phyloP scores from a whole-genome alignment of 1,284 basidiomycete genomes.

The Cutaneotrichosporon daszewskae region DNA sequence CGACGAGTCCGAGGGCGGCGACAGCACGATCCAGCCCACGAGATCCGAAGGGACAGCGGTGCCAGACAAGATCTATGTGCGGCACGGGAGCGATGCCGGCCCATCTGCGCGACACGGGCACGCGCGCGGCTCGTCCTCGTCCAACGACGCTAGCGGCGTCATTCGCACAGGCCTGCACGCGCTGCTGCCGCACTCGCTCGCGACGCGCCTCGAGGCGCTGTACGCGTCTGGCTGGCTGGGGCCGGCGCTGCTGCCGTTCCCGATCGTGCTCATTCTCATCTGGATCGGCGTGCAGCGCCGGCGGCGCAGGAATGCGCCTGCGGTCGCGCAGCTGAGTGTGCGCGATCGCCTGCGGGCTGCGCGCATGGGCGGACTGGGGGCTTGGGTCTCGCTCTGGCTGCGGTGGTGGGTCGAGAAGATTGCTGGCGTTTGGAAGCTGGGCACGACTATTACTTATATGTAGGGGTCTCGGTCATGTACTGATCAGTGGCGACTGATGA shows the following conservation, averaged over 20 bases:
- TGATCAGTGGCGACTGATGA: too few relatives aligned
- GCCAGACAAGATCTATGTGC: constrained; percentile 10
- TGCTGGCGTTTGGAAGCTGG: constrained; percentile 39
- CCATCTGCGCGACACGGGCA: background rate
- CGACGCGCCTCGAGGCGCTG: constrained; percentile 9
- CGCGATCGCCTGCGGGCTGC: constrained; percentile 14
- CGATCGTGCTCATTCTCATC: constrained; percentile 9
- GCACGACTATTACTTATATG: constrained; percentile 43
- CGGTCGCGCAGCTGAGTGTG: constrained; percentile 5
- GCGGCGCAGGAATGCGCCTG: constrained; percentile 2
- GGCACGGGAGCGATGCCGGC: background rate
- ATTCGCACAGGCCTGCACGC: too few relatives aligned
- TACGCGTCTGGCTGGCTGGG: constrained; percentile 10
- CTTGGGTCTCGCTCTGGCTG: constrained; percentile 30
- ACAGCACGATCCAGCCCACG: constrained; percentile 8
- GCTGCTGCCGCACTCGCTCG: constrained; percentile 8
- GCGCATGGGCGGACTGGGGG: constrained; percentile 8
- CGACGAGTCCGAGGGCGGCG: constrained; percentile 4
- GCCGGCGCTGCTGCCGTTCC: constrained; percentile 8
- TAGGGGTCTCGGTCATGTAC: constrained; percentile 12
- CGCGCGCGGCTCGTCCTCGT: background rate
- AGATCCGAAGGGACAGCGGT: constrained; percentile 7
- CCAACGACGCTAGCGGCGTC: constrained; percentile 3
- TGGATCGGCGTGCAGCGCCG: constrained; percentile 8
- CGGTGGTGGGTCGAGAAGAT: constrained; percentile 39